A percentile compares a stretch with the other conserved stretches of the same genome.
Evolutionary conservation across 1,284 basidiomycete species (phyloP).

Genomic region (Puccinia brachypodii): DNA sequence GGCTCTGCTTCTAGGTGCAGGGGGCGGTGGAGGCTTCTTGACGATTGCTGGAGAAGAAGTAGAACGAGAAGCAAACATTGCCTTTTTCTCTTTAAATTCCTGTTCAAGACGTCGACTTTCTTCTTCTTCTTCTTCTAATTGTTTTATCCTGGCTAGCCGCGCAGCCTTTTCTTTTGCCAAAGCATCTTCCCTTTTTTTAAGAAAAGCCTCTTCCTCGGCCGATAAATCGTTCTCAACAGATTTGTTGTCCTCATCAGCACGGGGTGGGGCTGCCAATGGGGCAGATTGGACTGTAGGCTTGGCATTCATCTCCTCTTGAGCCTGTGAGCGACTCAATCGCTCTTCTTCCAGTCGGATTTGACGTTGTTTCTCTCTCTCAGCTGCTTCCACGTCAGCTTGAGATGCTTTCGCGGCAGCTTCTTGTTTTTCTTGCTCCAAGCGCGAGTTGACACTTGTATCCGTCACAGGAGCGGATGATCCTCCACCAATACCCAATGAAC

Average conservation of each 20-base stretch:
- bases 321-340: conserved; percentile 55
- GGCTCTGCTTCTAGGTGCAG: conserved; percentile 52
- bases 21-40: conserved; percentile 51
- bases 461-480: conserved; percentile 61
- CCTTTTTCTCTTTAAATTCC: conserved; percentile 52
- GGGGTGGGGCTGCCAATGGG: background rate
- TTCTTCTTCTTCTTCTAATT: conserved; percentile 62
- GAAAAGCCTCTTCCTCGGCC: conserved; percentile 73
- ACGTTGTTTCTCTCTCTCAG: conserved; percentile 64
- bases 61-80: conserved; percentile 55
- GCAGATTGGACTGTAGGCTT: conserved; percentile 61
- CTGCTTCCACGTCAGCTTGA: conserved; percentile 70
- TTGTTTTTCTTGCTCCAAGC: conserved; percentile 55
- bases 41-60: conserved; percentile 49
- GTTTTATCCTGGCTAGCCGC: conserved; percentile 51
- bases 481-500: conserved; percentile 74
- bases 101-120: conserved; percentile 67
- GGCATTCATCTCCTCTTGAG: conserved; percentile 57
- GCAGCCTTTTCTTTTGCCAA: conserved; percentile 69
- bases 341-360: conserved; percentile 67
- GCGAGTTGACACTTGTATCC: conserved; percentile 53
- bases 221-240: conserved; percentile 49
- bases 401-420: conserved; percentile 56
- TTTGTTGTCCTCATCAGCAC: conserved; percentile 49
- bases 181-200: conserved; percentile 70